Conservation (phyloP, 2,329 filamentous ascomycete genomes). For the Didymella segeticola region DNA sequence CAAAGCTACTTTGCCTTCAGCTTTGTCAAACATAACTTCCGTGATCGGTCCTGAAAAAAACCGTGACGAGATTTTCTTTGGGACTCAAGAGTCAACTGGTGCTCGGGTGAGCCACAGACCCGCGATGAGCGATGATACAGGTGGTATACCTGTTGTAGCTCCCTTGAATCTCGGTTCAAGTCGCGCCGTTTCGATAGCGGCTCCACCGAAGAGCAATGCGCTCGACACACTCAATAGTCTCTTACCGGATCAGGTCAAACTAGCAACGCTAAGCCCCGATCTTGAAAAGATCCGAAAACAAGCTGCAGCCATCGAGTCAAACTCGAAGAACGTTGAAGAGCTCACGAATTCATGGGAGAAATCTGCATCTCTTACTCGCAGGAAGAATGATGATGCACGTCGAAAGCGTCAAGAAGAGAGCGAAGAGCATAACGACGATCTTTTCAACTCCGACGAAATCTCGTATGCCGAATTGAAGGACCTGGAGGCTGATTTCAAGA, state of each 20-base stretch:
- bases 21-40: slow-evolving; percentile 13
- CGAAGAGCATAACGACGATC: slow-evolving; percentile 59
- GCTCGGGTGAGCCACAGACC: slow-evolving; percentile 24
- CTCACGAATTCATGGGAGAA: slow-evolving; percentile 54
- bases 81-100: slow-evolving; percentile 18
- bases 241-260: slow-evolving; percentile 19
- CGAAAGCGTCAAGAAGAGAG: slow-evolving; percentile 59
- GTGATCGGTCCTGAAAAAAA: slow-evolving; percentile 22
- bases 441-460: slow-evolving; percentile 64
- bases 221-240: slow-evolving; percentile 28
- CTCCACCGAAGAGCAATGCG: slow-evolving; percentile 22
- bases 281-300: slow-evolving; percentile 33
- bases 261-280: slow-evolving; percentile 16
- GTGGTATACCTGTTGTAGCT: slow-evolving; percentile 34
- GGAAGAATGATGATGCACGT: slow-evolving; percentile 57
- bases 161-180: slow-evolving; percentile 33
- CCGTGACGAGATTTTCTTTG: slow-evolving; percentile 48
- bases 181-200: slow-evolving; percentile 19
- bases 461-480: slow-evolving; percentile 64
- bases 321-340: slow-evolving; percentile 28
- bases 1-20: slow-evolving; percentile 32
- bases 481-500: slow-evolving; percentile 63
- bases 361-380: slow-evolving; percentile 52
- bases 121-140: slow-evolving; percentile 22
- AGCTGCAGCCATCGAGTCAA: slow-evolving; percentile 21